Evolutionary conservation across 768 basidiomycete genomes (phyloP).

Genomic region (Lactarius trivialis): DNA sequence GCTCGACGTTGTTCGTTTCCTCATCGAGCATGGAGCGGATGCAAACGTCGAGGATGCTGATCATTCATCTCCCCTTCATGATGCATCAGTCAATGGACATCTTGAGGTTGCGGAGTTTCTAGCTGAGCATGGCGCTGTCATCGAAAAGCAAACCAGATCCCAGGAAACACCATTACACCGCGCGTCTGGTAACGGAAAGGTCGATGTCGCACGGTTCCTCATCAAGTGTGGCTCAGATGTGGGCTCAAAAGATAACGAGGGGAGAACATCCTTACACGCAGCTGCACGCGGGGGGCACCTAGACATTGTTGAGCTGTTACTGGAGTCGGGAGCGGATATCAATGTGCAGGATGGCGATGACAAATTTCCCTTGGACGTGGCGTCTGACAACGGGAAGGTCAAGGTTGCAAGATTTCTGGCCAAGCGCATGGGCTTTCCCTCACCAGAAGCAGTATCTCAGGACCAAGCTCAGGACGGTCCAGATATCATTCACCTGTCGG

Average conservation of each 20-base stretch:
- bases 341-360: neutral
- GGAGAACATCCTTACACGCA: neutral
- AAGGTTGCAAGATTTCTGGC: too few relatives aligned
- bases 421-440: too few relatives aligned
- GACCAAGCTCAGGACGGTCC: too few relatives aligned
- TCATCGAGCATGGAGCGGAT: neutral
- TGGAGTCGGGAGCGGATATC: neutral
- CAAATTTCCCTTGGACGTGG: neutral
- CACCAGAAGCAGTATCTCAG: too few relatives aligned
- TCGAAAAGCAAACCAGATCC: neutral
- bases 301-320: neutral
- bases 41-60: neutral
- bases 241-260: neutral
- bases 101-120: neutral
- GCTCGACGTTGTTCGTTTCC: neutral
- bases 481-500: neutral
- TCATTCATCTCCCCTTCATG: neutral
- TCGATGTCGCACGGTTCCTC: neutral
- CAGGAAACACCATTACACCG: neutral
- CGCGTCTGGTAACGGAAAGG: neutral
- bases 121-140: neutral
- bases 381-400: neutral
- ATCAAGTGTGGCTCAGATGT: neutral
- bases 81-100: neutral
- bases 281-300: neutral